Evolutionary conservation across 257 asterid species (phyloP).

Genomic region (Ophiorrhiza pumila): DNA sequence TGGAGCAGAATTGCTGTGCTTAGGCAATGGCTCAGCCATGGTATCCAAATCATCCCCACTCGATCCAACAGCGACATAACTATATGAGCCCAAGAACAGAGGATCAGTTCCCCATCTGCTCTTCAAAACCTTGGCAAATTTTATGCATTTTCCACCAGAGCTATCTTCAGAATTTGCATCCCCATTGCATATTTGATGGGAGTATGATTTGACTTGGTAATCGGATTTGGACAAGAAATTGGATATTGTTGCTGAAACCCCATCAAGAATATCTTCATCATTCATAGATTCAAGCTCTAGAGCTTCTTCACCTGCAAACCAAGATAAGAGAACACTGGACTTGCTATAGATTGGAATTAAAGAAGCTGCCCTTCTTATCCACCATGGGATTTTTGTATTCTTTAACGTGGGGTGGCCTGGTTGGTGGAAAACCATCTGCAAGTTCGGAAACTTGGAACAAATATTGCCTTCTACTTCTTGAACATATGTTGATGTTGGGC

Average conservation of each 20-base stretch:
- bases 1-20: neutral
- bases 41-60: conserved; percentile 69
- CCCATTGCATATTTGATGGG: conserved; percentile 26
- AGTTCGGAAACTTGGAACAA: conserved; percentile 33
- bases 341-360: conserved; percentile 48
- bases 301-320: conserved; percentile 90
- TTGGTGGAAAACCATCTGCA: conserved; percentile 72
- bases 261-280: conserved; percentile 54
- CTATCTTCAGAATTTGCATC: conserved; percentile 8
- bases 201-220: neutral
- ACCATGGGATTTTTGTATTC: conserved; percentile 52
- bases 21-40: conserved; percentile 81
- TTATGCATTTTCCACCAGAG: conserved; percentile 7
- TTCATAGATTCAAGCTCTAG: conserved; percentile 55
- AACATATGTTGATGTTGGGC: conserved; percentile 14
- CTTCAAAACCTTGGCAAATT: conserved; percentile 52
- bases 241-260: conserved; percentile 57
- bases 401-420: conserved; percentile 21
- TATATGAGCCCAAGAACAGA: conserved; percentile 75
- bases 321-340: conserved; percentile 50
- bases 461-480: conserved; percentile 13
- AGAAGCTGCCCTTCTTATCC: conserved; percentile 75
- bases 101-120: conserved; percentile 89
- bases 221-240: conserved; percentile 35
- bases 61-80: conserved; percentile 81